Base-by-base conservation (phyloP, 2,329 filamentous ascomycete species). In the Apiospora pterosperma region DNA sequence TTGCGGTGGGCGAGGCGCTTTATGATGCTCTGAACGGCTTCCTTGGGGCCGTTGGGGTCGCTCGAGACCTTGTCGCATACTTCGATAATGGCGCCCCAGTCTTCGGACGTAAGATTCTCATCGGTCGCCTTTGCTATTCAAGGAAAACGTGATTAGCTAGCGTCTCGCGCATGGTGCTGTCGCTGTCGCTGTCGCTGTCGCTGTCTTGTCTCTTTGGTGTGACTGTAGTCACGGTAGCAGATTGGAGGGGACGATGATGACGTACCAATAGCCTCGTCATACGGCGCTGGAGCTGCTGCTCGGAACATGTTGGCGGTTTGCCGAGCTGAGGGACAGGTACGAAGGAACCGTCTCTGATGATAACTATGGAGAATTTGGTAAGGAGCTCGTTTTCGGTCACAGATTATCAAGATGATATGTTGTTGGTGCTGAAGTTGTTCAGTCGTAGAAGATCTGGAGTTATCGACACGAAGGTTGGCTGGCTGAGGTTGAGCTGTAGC, bases 1-100 rank as follows among this genome's bases (percentile, higher is more conserved):
- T 97, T 97, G 71, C 94, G 90, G 78, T 97, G 93, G 64, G 93
- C 93, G 63, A 97, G 85, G 48, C 94, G 87, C 82, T 95, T 96
- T 79, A 97, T 97, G 82, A 97, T 87, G 74, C 92, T 91, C 74
- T 93, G 91, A 63, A 96, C 92, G 16, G 90, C 93, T 81, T 96
- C 92, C 81, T 95, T 95, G 69, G 92, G 85, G 31, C 85, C 86
- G 70, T 85, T 86, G 63, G 76, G 70, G 67, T 88, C 85, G 70
- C 77, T 77, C 23, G 80, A 75, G 48, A 87, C 85, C 68, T 86
- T 86, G 76, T 88, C 86, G 79, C 85, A 88, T 62, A 88, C 84
- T 74, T 88, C 85, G 76, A 88, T 85, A 72, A 88, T 88, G 73
- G 85, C 85, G 59, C 82, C 84, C 87, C 87, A 90, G 76, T 90